Percentiles rank a stretch among this genome's conserved stretches.
phyloP scores from a whole-genome alignment of 371 early-diverging fungal species.

The Haplosporangium sp. region DNA sequence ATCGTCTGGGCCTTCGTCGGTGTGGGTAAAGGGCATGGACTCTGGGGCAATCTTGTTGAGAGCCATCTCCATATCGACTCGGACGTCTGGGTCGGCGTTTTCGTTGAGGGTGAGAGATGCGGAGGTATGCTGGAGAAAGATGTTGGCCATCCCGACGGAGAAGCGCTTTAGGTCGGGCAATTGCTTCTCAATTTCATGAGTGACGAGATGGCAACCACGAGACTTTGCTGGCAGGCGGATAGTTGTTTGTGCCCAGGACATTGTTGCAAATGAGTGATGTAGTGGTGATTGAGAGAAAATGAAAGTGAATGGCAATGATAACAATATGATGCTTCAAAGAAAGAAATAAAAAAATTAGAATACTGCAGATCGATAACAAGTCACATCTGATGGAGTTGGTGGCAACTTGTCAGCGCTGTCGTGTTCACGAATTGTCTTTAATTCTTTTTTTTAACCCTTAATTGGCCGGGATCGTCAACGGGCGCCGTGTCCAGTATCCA shows the following conservation, averaged over 20 bases:
- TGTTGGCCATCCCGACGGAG: slow-evolving; percentile 86
- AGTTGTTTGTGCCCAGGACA: slow-evolving; percentile 75
- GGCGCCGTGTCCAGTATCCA: too few species aligned
- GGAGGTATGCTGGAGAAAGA: slow-evolving; percentile 92
- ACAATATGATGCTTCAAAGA: too few species aligned
- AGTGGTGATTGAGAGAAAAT: neutral
- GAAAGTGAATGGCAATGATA: neutral
- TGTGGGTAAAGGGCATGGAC: slow-evolving; percentile 79
- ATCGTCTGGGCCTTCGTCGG: slow-evolving; percentile 72
- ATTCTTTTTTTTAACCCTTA: too few species aligned
- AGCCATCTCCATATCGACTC: slow-evolving; percentile 85
- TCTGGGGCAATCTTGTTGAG: slow-evolving; percentile 86
- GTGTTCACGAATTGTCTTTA: too few species aligned
- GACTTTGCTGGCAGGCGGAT: slow-evolving; percentile 68
- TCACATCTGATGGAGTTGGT: too few species aligned
- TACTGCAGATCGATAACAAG: too few species aligned
- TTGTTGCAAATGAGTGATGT: slow-evolving; percentile 20
- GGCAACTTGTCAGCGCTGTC: too few species aligned
- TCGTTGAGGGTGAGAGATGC: slow-evolving; percentile 92
- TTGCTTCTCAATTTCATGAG: slow-evolving; percentile 73
- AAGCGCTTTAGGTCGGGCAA: slow-evolving; percentile 73
- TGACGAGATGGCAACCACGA: slow-evolving; percentile 88
- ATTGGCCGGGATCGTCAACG: too few species aligned
- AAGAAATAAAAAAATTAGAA: too few species aligned
- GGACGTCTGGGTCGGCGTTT: slow-evolving; percentile 85